phyloP scores from a whole-genome alignment of 129 eudicot species.

The Saposhnikovia divaricata region DNA sequence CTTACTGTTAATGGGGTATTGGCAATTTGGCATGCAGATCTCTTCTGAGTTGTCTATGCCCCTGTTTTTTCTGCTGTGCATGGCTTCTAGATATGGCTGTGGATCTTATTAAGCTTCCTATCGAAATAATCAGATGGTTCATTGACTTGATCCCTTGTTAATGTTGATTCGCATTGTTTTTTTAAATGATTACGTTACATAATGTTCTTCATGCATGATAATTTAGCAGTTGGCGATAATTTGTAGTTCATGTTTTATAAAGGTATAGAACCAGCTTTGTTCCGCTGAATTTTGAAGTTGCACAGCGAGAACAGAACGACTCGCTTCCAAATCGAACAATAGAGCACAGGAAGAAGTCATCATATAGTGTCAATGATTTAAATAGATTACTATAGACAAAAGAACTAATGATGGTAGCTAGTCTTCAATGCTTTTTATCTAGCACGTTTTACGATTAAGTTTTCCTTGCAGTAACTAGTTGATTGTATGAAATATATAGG shows the following conservation, averaged over 20 bases:
- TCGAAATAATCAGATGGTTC: conserved; percentile 50
- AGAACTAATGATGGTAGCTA: not conserved
- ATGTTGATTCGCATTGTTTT: not conserved
- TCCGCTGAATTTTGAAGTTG: too few relatives aligned
- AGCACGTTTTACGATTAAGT: not conserved
- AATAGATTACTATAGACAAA: too few relatives aligned
- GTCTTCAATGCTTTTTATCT: not conserved
- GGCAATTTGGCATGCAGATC: conserved; percentile 22
- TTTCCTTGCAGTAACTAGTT: not conserved
- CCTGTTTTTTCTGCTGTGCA: conserved; percentile 57
- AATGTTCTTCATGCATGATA: not conserved
- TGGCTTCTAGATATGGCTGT: conserved; percentile 44
- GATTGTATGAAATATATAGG: not conserved
- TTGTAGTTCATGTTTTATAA: too few relatives aligned
- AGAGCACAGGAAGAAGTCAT: too few relatives aligned
- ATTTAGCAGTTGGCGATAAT: too few relatives aligned
- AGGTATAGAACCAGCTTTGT: too few relatives aligned
- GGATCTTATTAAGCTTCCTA: conserved; percentile 44
- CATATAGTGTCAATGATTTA: too few relatives aligned
- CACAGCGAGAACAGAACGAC: too few relatives aligned
- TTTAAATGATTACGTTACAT: not conserved
- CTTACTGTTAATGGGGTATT: not conserved
- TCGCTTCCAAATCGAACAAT: too few relatives aligned
- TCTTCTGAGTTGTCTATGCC: conserved; percentile 49
- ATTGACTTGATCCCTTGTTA: conserved; percentile 50